Conservation (phyloP, 2,329 filamentous ascomycete species). For the Xylaria sp. region DNA sequence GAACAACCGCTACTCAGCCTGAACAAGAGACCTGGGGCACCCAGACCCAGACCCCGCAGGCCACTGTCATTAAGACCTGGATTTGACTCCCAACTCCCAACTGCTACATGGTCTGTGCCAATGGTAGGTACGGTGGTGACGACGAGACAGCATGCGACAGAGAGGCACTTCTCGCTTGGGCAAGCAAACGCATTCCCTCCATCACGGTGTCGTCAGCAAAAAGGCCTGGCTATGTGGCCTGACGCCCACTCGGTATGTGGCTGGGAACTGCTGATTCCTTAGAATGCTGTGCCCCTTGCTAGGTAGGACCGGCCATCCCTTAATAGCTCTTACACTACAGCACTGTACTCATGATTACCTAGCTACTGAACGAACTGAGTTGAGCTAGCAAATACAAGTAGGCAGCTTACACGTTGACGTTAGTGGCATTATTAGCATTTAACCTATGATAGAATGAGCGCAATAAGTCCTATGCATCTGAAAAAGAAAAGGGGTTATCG, state of each 20-base stretch:
- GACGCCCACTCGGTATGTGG: conserved; percentile 12
- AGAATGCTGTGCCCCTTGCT: conserved; percentile 15
- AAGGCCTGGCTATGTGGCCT: conserved; percentile 12
- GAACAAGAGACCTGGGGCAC: conserved; percentile 34
- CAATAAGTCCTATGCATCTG: conserved; percentile 23
- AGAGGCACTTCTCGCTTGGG: conserved; percentile 17
- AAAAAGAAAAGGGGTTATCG: conserved; percentile 28
- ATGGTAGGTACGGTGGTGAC: conserved; percentile 1
- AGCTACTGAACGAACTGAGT: background rate
- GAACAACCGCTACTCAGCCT: conserved; percentile 35
- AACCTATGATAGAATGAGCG: conserved; percentile 1
- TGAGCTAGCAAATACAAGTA: conserved; percentile 17
- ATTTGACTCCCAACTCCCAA: conserved; percentile 33
- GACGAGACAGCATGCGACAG: conserved; percentile 2
- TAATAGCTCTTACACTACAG: background rate
- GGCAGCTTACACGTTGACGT: conserved; percentile 8
- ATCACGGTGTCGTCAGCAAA: conserved; percentile 17
- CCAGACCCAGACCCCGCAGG: conserved; percentile 26
- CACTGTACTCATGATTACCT: background rate
- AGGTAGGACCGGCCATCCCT: conserved; percentile 15
- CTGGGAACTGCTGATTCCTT: conserved; percentile 17
- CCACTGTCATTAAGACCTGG: conserved; percentile 26
- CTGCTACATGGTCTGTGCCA: conserved; percentile 16
- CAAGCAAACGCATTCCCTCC: conserved; percentile 5
- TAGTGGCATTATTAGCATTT: conserved; percentile 3